Base-by-base conservation (phyloP, 192 early-diverging fungal species). In the Coemansia sp. region DNA sequence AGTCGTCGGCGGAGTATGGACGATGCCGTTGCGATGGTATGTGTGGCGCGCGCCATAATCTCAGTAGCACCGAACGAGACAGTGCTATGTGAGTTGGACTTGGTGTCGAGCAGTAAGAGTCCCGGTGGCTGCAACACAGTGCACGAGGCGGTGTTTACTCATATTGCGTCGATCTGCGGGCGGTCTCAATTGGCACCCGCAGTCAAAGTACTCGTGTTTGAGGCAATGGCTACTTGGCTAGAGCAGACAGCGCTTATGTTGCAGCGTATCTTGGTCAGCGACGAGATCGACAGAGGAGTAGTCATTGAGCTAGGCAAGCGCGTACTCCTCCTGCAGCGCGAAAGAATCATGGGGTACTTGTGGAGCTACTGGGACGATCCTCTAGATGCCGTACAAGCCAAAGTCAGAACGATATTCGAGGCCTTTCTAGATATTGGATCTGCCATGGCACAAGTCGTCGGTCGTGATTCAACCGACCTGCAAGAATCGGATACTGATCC, bases 301-400 rank as follows among this genome's bases (percentile, higher is more conserved):
- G 75, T 75, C 10, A 74, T 74, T 74, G 81, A 64, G 37, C 70
- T 84, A 1, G 76, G 81, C 16, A 70, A 75, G 64, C 73, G 81
- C 44, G 70, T 84, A n/a, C 68, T 84, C 47, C 46, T 67, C n/a
- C 42, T 78, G 37, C 81, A 84, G 55, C 77, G 73, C 61, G 88
- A 91, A 43, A 72, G 77, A 26, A 74, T 93, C 26, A 87, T 94
- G 63, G 88, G 84, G 6, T 91, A 91, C 66, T 87, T 95, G 44
- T 89, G 88, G 73, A 87, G 90, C 64, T 87, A 90, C 64, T 96
- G 94, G 92, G 93, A 96, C 65, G 94, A 96, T 71, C 92, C 92
- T 6, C 75, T 93, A 7, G 93, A 96, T 47, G 82, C 91, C 3
- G 87, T 94, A 16, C 92, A 94, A 67, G 85, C 88, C 63, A 92